Percentiles rank a stretch among this genome's conserved stretches.
phyloP scores from a whole-genome alignment of 257 asterid genomes.

The Nicotiana tabacum region DNA sequence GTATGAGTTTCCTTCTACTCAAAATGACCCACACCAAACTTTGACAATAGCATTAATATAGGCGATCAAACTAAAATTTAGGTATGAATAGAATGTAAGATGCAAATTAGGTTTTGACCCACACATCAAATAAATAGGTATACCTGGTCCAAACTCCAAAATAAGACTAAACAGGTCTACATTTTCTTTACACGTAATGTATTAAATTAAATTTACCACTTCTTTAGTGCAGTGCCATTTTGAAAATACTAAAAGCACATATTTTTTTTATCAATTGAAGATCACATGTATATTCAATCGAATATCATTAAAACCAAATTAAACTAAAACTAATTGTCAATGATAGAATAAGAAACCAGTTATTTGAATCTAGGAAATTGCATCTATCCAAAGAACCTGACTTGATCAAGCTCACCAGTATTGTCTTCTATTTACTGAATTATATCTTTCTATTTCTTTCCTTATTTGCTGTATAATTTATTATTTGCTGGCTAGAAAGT shows the following conservation, averaged over 20 bases:
- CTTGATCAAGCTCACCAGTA: not conserved
- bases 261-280: not conserved
- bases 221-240: too few species aligned
- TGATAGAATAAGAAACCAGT: not conserved
- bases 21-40: slow-evolving; percentile 1
- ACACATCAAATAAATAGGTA: not conserved
- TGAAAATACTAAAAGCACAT: not conserved
- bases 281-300: not conserved
- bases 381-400: not conserved
- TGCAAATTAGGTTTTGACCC: not conserved
- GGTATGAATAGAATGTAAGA: not conserved
- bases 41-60: not conserved
- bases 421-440: not conserved
- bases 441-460: not conserved
- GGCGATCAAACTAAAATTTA: not conserved
- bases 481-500: not conserved
- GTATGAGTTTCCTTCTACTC: not conserved
- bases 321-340: not conserved
- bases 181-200: not conserved
- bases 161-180: not conserved
- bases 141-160: not conserved
- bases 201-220: not conserved
- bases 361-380: not conserved
- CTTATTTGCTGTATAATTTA: not conserved
- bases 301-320: not conserved